Evolutionary conservation across 1,139 yeast genomes (phyloP).

Genomic region (Saccharomyces hybrid): DNA sequence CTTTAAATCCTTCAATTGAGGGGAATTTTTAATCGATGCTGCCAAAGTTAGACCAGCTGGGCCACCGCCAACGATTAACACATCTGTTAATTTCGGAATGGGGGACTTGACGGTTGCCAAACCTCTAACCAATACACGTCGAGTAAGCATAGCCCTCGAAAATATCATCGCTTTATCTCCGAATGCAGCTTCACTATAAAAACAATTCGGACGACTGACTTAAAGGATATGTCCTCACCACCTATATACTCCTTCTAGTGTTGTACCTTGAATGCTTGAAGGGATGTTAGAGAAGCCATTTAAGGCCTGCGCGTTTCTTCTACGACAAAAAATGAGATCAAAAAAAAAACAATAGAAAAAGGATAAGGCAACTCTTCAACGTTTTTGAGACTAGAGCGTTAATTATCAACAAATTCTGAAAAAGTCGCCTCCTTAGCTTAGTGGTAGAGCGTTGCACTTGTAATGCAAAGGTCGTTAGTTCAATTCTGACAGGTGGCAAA

Average conservation of each 20-base stretch:
- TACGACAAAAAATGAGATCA: not conserved
- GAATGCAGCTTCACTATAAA: not conserved
- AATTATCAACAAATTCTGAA: no score
- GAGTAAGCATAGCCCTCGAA: not conserved
- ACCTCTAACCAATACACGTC: slow-evolving; percentile 4
- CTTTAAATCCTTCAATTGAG: slow-evolving; percentile 49
- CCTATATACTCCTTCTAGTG: not conserved
- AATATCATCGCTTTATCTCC: not conserved
- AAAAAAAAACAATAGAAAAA: not conserved
- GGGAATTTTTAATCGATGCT: slow-evolving; percentile 65
- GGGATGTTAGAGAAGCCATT: not conserved
- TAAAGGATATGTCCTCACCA: not conserved
- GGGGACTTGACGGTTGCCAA: slow-evolving; percentile 6
- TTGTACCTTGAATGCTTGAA: not conserved
- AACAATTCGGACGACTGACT: not conserved
- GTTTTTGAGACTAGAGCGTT: no score
- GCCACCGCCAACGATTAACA: slow-evolving; percentile 93
- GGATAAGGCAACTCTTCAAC: no score
- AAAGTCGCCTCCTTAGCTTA: slow-evolving; percentile 67
- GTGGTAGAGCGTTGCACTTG: slow-evolving; percentile 96
- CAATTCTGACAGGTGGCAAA: slow-evolving; percentile 86
- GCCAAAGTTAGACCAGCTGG: slow-evolving; percentile 92
- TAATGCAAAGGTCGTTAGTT: slow-evolving; percentile 94
- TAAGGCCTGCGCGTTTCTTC: not conserved
- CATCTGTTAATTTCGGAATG: slow-evolving; percentile 40